phyloP scores from a whole-genome alignment of 2,329 filamentous ascomycete genomes.

The Penicillium polonicum region DNA sequence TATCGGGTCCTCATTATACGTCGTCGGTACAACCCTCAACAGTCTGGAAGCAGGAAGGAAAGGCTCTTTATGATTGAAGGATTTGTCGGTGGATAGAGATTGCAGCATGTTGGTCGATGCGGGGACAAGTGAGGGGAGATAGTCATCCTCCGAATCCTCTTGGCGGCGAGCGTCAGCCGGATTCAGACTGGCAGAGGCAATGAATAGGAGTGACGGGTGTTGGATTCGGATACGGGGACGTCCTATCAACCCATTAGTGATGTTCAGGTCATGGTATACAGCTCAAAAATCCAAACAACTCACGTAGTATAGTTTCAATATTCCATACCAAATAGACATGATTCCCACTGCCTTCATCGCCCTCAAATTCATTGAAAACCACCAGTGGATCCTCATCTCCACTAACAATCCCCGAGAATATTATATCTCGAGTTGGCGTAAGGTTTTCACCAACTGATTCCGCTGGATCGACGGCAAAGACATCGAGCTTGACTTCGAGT shows the following conservation, averaged over 20 bases:
- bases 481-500: conserved; percentile 53
- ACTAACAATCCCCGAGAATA: conserved; percentile 42
- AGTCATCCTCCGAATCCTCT: conserved; percentile 47
- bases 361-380: conserved; percentile 45
- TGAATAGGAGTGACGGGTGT: conserved; percentile 57
- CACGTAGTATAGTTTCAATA: conserved; percentile 44
- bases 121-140: conserved; percentile 55
- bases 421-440: conserved; percentile 41
- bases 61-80: conserved; percentile 48
- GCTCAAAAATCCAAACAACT: conserved; percentile 11
- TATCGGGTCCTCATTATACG: conserved; percentile 49
- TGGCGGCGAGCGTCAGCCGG: conserved; percentile 42
- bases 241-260: conserved; percentile 22
- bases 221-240: conserved; percentile 53
- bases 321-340: conserved; percentile 49
- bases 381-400: conserved; percentile 46
- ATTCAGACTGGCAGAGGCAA: conserved; percentile 48
- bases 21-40: conserved; percentile 55
- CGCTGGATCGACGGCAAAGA: conserved; percentile 44
- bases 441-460: conserved; percentile 44
- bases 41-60: conserved; percentile 59
- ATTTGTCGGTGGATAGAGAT: conserved; percentile 52
- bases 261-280: neutral
- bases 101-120: conserved; percentile 59
- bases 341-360: conserved; percentile 38